These are phyloP conservation scores for Gliomastix tumulicola DNA, from an alignment of 2,329 filamentous ascomycete genomes.

Conservation along the genomic window DNA sequence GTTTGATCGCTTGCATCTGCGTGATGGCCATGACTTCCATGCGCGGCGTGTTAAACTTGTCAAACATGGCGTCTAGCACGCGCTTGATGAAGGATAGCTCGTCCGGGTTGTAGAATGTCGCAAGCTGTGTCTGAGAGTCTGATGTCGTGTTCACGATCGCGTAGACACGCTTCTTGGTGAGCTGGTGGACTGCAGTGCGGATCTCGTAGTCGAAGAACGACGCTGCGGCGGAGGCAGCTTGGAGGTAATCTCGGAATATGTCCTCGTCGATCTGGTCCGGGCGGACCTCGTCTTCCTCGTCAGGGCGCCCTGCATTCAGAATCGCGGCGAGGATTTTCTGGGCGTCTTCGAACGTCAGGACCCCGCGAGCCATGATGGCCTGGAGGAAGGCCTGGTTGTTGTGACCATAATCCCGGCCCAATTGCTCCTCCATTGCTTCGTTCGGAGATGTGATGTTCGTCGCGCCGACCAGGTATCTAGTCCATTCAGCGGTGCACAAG, in stretches of 20 bases:
- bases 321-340: conserved; percentile 72
- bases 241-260: conserved; percentile 62
- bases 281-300: conserved; percentile 47
- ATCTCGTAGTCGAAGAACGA: conserved; percentile 85
- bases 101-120: conserved; percentile 71
- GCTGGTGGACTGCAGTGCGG: conserved; percentile 65
- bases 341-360: conserved; percentile 68
- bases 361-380: conserved; percentile 72
- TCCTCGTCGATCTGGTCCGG: conserved; percentile 59
- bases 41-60: conserved; percentile 72
- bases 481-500: no score
- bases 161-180: conserved; percentile 59
- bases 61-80: conserved; percentile 86
- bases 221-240: conserved; percentile 63
- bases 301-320: conserved; percentile 48
- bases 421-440: conserved; percentile 19
- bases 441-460: no score
- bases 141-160: conserved; percentile 84
- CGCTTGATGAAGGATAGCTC: conserved; percentile 88
- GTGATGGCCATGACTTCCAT: conserved; percentile 80
- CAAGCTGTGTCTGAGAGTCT: conserved; percentile 79
- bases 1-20: conserved; percentile 68
- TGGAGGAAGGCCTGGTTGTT: conserved; percentile 86
- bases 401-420: conserved; percentile 40
- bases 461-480: no score